Base-by-base conservation (phyloP, 1,284 basidiomycete genomes). In the Rhodotorula sp. region DNA sequence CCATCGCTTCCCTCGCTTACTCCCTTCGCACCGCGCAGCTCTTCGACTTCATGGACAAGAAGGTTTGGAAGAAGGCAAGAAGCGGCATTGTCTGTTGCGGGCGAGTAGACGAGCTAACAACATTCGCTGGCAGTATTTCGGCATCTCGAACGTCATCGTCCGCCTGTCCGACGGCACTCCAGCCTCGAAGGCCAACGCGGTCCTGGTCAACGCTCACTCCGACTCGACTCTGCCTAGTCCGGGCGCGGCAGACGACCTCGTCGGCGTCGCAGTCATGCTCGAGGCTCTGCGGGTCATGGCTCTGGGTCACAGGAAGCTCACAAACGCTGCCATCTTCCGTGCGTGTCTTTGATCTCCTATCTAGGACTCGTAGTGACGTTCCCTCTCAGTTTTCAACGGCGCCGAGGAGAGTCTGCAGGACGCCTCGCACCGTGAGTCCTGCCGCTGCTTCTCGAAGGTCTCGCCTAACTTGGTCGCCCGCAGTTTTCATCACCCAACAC, bases 331-430 rank as follows among this genome's bases (percentile, higher is more conserved):
- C 72, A 85, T 99, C 19, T 93, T 99, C 78, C 82, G 59, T 51
- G n/a, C 17, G 59, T 27, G 6, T 8, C 2, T 6, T 15, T 1
- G 0, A 3, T 1, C 17, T 4, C 2, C 4, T 19, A 13, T 10
- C 4, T 2, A 1, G 34, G 3, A 11, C 48, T n/a, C 1, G 2
- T 10, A 1, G 8, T 44, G n/a, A 61, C 24, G 13, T 24, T 0
- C 24, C 3, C 5, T 11, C 30, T 15, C 59, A 61, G 59, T 98
- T 70, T 98, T 96, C 84, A 98, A 98, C 78, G 88, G 96, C 71
- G 96, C 90, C 10, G 94, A 99, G 79, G 92, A 95, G 77, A 90
- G 89, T 0, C 81, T 95, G n/a, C 94, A 96, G 80, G 94, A 97
- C 77, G 94, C 91, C 0, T 94, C 92, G 0, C 94, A 99, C 80